A percentile compares a stretch with the other conserved stretches of the same genome.
Evolutionary conservation across 164 flowering plant genomes (phyloP).

Genomic region (Macadamia integrifolia): DNA sequence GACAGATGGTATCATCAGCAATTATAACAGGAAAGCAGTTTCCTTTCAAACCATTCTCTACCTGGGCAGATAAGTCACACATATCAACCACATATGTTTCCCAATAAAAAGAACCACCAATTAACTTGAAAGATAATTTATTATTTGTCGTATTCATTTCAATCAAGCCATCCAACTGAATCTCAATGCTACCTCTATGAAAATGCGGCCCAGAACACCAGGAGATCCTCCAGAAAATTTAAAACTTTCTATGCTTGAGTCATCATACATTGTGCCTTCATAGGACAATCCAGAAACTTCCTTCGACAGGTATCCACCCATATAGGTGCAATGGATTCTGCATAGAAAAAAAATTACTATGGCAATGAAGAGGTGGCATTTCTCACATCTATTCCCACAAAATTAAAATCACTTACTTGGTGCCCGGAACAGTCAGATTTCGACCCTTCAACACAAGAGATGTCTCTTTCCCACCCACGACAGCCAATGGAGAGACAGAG

Average conservation of each 20-base stretch:
- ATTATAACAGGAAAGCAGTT: constrained; percentile 55
- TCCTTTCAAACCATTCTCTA: constrained; percentile 55
- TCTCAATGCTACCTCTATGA: constrained; percentile 62
- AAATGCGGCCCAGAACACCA: constrained; percentile 59
- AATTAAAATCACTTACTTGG: constrained; percentile 45
- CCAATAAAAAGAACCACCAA: too few species aligned
- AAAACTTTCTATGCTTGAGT: constrained; percentile 32
- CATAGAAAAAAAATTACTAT: constrained; percentile 8
- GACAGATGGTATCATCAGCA: constrained; percentile 49
- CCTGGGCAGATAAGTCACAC: constrained; percentile 23
- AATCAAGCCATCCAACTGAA: too few species aligned
- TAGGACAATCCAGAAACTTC: constrained; percentile 33
- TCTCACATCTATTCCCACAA: background rate
- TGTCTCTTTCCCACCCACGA: constrained; percentile 67
- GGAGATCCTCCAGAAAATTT: constrained; percentile 39
- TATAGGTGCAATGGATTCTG: constrained; percentile 74
- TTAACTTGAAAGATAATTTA: too few species aligned
- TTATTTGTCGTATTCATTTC: too few species aligned
- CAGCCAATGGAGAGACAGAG: constrained; percentile 78
- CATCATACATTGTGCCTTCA: constrained; percentile 39
- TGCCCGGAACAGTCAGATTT: constrained; percentile 52
- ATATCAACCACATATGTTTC: too few species aligned
- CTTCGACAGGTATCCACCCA: constrained; percentile 55
- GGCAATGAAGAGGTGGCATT: too few species aligned
- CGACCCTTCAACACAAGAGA: constrained; percentile 63